Evolutionary conservation across 257 asterid genomes (phyloP).

Genomic region (Solanum habrochaites): DNA sequence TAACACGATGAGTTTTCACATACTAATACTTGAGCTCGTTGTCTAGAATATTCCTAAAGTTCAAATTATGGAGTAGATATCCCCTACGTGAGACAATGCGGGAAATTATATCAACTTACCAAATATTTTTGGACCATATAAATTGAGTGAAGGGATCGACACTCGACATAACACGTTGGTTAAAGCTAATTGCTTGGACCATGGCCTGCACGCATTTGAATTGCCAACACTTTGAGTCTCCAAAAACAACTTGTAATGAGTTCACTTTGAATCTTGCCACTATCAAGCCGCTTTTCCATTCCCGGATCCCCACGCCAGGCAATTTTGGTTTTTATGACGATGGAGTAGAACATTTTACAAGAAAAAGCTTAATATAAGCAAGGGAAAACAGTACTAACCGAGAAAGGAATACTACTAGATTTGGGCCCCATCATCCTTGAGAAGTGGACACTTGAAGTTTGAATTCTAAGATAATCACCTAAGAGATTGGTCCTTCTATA

Average conservation of each 20-base stretch:
- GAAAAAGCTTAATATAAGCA: slow-evolving; percentile 5
- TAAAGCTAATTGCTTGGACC: slow-evolving; percentile 36
- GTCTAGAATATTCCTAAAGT: neutral
- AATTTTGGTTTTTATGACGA: slow-evolving; percentile 38
- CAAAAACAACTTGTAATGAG: slow-evolving; percentile 28
- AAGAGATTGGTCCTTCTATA: neutral
- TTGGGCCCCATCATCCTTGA: slow-evolving; percentile 12
- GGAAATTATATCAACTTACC: slow-evolving; percentile 10
- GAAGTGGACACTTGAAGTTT: neutral
- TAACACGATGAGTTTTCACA: neutral
- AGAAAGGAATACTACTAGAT: slow-evolving; percentile 7
- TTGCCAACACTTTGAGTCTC: slow-evolving; percentile 29
- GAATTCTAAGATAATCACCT: neutral
- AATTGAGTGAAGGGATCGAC: slow-evolving; percentile 42
- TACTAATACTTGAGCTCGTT: neutral
- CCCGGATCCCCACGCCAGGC: too few species aligned
- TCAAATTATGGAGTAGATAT: neutral
- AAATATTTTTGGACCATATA: slow-evolving; percentile 22
- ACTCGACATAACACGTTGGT: slow-evolving; percentile 26
- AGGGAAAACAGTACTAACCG: slow-evolving; percentile 1
- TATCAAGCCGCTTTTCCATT: slow-evolving; percentile 26
- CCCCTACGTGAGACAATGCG: neutral
- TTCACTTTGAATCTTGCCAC: slow-evolving; percentile 33
- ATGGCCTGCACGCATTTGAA: slow-evolving; percentile 27
- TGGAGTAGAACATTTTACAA: slow-evolving; percentile 10